A percentile compares a stretch with the other conserved stretches of the same genome.
These are phyloP conservation scores for Dothideomycetes sp. DNA, from an alignment of 2,329 filamentous ascomycete species.

Conservation along the genomic window DNA sequence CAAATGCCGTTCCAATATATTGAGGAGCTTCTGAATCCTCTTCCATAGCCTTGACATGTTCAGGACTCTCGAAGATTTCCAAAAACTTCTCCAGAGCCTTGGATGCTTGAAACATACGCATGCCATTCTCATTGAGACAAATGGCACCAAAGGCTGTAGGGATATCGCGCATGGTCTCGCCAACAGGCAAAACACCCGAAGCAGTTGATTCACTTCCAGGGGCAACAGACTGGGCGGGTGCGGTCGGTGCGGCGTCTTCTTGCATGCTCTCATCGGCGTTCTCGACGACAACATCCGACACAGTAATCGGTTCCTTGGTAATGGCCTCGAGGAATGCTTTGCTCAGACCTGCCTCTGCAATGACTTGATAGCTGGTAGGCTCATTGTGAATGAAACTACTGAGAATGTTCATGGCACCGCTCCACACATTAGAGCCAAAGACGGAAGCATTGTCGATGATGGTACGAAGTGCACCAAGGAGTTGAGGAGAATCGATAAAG, in stretches of 20 bases:
- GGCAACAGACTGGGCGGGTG: not conserved
- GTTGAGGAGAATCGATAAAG: constrained; percentile 81
- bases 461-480: constrained; percentile 67
- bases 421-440: constrained; percentile 94
- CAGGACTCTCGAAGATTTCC: constrained; percentile 90
- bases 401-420: constrained; percentile 80
- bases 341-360: constrained; percentile 87
- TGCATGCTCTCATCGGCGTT: not conserved
- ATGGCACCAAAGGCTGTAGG: constrained; percentile 88
- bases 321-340: constrained; percentile 77
- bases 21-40: constrained; percentile 62
- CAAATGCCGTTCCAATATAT: constrained; percentile 73
- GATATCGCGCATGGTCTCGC: constrained; percentile 79
- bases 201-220: constrained; percentile 35
- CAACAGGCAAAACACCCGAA: constrained; percentile 70
- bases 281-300: constrained; percentile 10
- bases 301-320: constrained; percentile 38
- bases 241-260: not conserved
- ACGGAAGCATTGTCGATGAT: constrained; percentile 71
- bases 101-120: constrained; percentile 78
- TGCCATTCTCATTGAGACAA: constrained; percentile 77
- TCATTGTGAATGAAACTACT: constrained; percentile 98
- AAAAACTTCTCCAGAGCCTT: constrained; percentile 78
- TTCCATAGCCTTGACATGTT: constrained; percentile 78
- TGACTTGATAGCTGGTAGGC: constrained; percentile 91